A percentile compares a stretch with the other conserved stretches of the same genome.
Evolutionary conservation across 208 protist species (phyloP).

Genomic region (Jaenimonas drosophilae): DNA sequence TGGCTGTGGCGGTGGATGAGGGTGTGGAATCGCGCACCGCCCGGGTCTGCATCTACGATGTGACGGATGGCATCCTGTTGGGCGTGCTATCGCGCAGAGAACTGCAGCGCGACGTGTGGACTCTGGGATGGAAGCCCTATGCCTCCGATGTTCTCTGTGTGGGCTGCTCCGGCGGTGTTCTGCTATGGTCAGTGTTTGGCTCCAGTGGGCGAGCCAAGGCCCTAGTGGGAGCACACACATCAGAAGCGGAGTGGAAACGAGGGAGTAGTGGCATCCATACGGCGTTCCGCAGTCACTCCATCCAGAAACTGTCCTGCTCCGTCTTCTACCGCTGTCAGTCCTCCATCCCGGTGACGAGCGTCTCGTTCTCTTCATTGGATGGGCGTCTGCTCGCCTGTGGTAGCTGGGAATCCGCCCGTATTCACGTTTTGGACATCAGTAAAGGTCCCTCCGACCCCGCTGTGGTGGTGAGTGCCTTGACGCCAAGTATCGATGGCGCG

Average conservation of each 20-base stretch:
- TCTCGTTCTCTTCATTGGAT: slow-evolving; percentile 36
- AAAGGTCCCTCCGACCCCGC: slow-evolving; percentile 10
- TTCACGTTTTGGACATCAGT: slow-evolving; percentile 52
- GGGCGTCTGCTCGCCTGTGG: slow-evolving; percentile 54
- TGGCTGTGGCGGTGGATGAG: slow-evolving; percentile 64
- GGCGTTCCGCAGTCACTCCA: slow-evolving; percentile 4
- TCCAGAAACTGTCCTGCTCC: slow-evolving; percentile 34
- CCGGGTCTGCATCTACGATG: slow-evolving; percentile 60
- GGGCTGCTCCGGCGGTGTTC: slow-evolving; percentile 58
- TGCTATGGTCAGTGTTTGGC: slow-evolving; percentile 53
- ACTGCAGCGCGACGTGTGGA: slow-evolving; percentile 47
- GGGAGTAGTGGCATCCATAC: background rate
- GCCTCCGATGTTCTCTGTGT: slow-evolving; percentile 59
- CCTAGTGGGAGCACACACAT: too few species aligned
- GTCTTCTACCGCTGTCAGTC: slow-evolving; percentile 53
- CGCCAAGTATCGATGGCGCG: slow-evolving; percentile 43
- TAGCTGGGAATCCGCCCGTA: slow-evolving; percentile 25
- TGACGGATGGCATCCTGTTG: slow-evolving; percentile 14
- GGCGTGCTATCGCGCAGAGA: slow-evolving; percentile 53
- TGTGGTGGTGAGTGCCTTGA: slow-evolving; percentile 8
- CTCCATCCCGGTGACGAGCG: slow-evolving; percentile 25
- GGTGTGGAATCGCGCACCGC: slow-evolving; percentile 15
- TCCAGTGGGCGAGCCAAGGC: slow-evolving; percentile 3
- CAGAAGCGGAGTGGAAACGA: background rate
- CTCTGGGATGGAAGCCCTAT: slow-evolving; percentile 64